Percentiles rank a stretch among this genome's conserved stretches.
Evolutionary conservation across 2,329 filamentous ascomycete species (phyloP).

Genomic region (Berkeleyomyces rouxiae): DNA sequence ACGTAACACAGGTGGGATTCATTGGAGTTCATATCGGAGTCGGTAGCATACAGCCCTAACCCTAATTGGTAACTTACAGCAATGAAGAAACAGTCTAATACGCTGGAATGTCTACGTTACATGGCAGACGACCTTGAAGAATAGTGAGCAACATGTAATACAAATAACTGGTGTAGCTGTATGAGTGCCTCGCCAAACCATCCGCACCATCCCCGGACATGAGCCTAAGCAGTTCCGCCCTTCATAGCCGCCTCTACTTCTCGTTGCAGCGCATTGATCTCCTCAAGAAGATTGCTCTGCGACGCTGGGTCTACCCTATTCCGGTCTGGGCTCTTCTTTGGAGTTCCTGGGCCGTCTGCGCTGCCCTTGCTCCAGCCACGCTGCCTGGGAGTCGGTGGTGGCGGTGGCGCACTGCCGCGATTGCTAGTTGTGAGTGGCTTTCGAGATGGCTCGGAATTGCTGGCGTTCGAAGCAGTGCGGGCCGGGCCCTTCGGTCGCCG

Average conservation of each 20-base stretch:
- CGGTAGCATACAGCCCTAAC: too few relatives aligned
- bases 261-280: conserved; percentile 52
- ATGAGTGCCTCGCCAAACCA: too few relatives aligned
- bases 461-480: conserved; percentile 16
- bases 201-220: too few relatives aligned
- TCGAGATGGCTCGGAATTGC: neutral
- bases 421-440: neutral
- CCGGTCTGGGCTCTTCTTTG: conserved; percentile 10
- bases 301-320: conserved; percentile 13
- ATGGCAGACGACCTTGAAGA: neutral
- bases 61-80: too few relatives aligned
- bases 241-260: conserved; percentile 48
- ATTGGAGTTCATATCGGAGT: too few relatives aligned
- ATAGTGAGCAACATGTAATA: too few relatives aligned
- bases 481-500: conserved; percentile 28
- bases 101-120: neutral
- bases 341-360: conserved; percentile 23
- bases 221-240: neutral
- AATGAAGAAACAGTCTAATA: neutral
- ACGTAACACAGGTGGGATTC: too few relatives aligned
- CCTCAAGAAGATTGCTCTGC: conserved; percentile 46
- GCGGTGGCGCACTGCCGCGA: conserved; percentile 23
- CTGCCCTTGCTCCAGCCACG: conserved; percentile 31
- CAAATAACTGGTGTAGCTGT: too few relatives aligned
- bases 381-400: conserved; percentile 32